phyloP scores from a whole-genome alignment of 768 basidiomycete genomes.

The Amylocystis lapponica region DNA sequence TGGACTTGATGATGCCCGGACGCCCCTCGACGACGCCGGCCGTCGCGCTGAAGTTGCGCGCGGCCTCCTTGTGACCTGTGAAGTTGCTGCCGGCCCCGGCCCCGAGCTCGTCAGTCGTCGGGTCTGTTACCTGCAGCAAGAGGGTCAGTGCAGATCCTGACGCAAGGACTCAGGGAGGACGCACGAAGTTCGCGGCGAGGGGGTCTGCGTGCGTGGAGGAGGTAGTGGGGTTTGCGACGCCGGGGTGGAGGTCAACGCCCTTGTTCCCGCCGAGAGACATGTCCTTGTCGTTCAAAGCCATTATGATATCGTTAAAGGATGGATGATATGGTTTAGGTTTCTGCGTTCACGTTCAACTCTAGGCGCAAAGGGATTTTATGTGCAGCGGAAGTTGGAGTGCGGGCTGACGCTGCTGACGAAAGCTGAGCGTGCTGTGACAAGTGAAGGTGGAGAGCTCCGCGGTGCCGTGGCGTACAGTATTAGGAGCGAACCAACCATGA shows the following conservation, averaged over 20 bases:
- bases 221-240: constrained; percentile 40
- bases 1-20: constrained; percentile 51
- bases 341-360: too few species aligned
- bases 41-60: constrained; percentile 32
- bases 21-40: constrained; percentile 48
- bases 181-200: constrained; percentile 37
- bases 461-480: too few species aligned
- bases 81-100: constrained; percentile 38
- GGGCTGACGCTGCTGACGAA: too few species aligned
- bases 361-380: too few species aligned
- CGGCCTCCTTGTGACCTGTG: constrained; percentile 34
- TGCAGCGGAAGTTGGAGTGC: too few species aligned
- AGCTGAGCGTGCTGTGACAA: too few species aligned
- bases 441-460: too few species aligned
- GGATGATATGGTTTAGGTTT: too few species aligned
- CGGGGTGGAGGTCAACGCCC: constrained; percentile 36
- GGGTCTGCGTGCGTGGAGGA: constrained; percentile 32
- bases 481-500: too few species aligned
- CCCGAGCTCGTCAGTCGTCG: constrained; percentile 32
- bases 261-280: constrained; percentile 19
- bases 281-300: constrained; percentile 33
- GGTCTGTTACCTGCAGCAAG: constrained; percentile 32
- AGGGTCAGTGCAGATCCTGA: background rate
- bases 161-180: constrained; percentile 9
- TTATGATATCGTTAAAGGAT: too few species aligned